Evolutionary conservation across 108 stramenopile genomes (phyloP).

Genomic region (Fistulifera pelliculosa): DNA sequence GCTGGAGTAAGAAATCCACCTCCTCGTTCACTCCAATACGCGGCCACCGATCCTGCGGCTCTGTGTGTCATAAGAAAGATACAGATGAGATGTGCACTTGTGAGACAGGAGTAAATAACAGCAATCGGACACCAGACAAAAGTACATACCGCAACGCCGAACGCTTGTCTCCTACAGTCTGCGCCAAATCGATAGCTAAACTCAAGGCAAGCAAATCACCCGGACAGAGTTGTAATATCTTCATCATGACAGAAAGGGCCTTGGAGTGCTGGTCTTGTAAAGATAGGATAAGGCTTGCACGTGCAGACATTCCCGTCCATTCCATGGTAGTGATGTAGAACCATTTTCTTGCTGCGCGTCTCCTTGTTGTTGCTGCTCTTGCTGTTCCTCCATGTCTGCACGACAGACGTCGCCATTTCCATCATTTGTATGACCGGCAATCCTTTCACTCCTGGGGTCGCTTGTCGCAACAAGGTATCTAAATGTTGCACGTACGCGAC

Average conservation of each 20-base stretch:
- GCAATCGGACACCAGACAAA: too few relatives aligned
- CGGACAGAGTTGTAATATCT: slow-evolving; percentile 53
- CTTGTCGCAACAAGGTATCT: slow-evolving; percentile 37
- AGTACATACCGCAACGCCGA: slow-evolving; percentile 40
- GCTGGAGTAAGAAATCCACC: slow-evolving; percentile 34
- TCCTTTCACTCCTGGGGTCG: slow-evolving; percentile 20
- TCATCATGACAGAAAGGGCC: slow-evolving; percentile 47
- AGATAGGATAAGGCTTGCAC: slow-evolving; percentile 49
- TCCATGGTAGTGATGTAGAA: slow-evolving; percentile 13
- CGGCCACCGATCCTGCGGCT: slow-evolving; percentile 56
- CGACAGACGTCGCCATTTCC: slow-evolving; percentile 37
- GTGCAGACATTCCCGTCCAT: slow-evolving; percentile 51
- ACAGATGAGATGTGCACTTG: not conserved
- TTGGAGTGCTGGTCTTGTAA: slow-evolving; percentile 46
- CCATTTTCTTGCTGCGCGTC: slow-evolving; percentile 23
- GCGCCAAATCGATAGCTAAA: slow-evolving; percentile 68
- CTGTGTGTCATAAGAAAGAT: not conserved
- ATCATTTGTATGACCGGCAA: slow-evolving; percentile 21
- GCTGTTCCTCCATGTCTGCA: not conserved
- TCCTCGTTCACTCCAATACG: slow-evolving; percentile 78
- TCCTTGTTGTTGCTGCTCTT: too few relatives aligned
- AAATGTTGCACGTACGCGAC: slow-evolving; percentile 45
- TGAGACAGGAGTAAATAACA: not conserved
- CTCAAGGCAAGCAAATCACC: slow-evolving; percentile 72
- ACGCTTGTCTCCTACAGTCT: slow-evolving; percentile 49